A percentile compares a stretch with the other conserved stretches of the same genome.
Conservation (phyloP, 352 stramenopile genomes). For the Phytophthora foliorum region DNA sequence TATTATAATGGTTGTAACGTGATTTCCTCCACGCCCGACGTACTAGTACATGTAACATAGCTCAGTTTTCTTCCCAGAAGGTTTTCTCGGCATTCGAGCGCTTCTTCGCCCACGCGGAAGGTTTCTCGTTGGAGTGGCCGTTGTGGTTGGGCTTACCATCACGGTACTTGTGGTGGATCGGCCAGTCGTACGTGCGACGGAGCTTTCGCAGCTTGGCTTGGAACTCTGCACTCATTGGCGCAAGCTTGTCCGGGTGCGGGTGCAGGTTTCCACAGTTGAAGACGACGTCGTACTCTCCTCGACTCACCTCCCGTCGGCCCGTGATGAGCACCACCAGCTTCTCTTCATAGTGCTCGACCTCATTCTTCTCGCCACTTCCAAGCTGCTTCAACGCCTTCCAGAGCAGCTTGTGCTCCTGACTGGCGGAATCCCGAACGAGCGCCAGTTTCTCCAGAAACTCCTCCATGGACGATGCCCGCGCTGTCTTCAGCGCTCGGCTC, state of each 20-base stretch:
- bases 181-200: conserved; percentile 44
- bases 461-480: conserved; percentile 35
- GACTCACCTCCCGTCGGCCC: conserved; percentile 34
- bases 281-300: conserved; percentile 42
- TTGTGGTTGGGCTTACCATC: conserved; percentile 46
- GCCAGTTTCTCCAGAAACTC: conserved; percentile 41
- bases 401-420: conserved; percentile 59
- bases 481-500: conserved; percentile 43
- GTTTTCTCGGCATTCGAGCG: conserved; percentile 38
- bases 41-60: conserved; percentile 14
- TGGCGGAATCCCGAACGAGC: conserved; percentile 34
- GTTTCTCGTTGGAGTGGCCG: conserved; percentile 56
- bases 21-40: too few relatives aligned
- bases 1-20: background rate
- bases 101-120: conserved; percentile 52
- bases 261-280: conserved; percentile 79
- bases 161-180: conserved; percentile 56
- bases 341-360: conserved; percentile 53
- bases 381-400: conserved; percentile 55
- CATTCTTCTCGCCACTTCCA: conserved; percentile 16
- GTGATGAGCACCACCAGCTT: conserved; percentile 67
- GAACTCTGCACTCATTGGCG: conserved; percentile 52
- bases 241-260: conserved; percentile 52
- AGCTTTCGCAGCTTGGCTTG: conserved; percentile 44
- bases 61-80: conserved; percentile 53